phyloP scores from a whole-genome alignment of 495 filamentous ascomycete genomes.

The Neohortaea acidophila region DNA sequence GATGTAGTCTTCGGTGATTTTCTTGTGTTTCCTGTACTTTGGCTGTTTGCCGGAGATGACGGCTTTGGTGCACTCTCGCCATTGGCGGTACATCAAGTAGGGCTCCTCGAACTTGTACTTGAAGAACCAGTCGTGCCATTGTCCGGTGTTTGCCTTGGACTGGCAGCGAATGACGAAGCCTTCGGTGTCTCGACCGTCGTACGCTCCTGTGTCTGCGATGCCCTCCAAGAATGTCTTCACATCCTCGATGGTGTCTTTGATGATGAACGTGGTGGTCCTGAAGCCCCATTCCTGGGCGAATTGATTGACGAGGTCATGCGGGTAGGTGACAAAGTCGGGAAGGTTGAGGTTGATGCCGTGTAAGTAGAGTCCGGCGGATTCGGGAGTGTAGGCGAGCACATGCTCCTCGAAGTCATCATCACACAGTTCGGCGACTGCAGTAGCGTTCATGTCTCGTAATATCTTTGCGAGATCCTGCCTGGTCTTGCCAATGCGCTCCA shows the following conservation, averaged over 20 bases:
- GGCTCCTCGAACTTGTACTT: conserved; percentile 99
- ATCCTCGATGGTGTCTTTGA: conserved; percentile 54
- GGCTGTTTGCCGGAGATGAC: conserved; percentile 62
- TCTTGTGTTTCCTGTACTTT: conserved; percentile 66
- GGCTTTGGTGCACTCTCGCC: conserved; percentile 91
- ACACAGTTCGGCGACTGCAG: conserved; percentile 90
- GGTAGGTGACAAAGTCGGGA: conserved; percentile 73
- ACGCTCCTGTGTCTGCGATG: conserved; percentile 71
- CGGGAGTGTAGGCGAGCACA: conserved; percentile 75
- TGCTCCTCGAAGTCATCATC: conserved; percentile 96
- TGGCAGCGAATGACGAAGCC: conserved; percentile 93
- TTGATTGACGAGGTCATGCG: conserved; percentile 58
- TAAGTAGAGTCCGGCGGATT: conserved; percentile 78
- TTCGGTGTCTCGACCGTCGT: conserved; percentile 82
- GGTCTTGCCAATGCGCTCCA: conserved; percentile 57
- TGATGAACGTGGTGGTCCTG: conserved; percentile 66
- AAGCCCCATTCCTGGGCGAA: conserved; percentile 94
- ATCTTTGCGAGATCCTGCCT: conserved; percentile 58
- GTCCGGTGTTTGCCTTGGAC: conserved; percentile 34
- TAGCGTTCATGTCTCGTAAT: conserved; percentile 66
- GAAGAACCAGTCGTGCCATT: conserved; percentile 89
- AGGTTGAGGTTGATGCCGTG: conserved; percentile 93
- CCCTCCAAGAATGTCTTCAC: conserved; percentile 68
- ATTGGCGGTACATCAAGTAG: conserved; percentile 95
- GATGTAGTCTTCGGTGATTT: conserved; percentile 86